phyloP scores from a whole-genome alignment of 2,329 filamentous ascomycete genomes.

The Neonectria punicea region DNA sequence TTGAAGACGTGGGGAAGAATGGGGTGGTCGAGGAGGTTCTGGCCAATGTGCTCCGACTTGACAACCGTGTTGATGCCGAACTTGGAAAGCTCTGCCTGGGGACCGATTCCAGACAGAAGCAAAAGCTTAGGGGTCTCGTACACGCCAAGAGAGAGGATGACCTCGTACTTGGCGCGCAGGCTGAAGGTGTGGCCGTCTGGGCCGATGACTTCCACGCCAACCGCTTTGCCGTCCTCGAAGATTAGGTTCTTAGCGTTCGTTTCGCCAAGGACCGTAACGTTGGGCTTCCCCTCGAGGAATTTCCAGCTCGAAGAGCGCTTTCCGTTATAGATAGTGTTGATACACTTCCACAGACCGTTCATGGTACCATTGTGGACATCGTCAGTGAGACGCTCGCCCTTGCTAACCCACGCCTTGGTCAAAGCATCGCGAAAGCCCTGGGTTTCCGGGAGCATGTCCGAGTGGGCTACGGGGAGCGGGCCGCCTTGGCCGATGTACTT shows the following conservation, averaged over 20 bases:
- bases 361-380: conserved; percentile 67
- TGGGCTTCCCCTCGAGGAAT: conserved; percentile 63
- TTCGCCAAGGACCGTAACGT: conserved; percentile 61
- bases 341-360: conserved; percentile 62
- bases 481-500: conserved; percentile 62
- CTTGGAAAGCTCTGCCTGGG: conserved; percentile 59
- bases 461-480: conserved; percentile 64
- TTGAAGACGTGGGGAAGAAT: conserved; percentile 58
- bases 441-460: conserved; percentile 63
- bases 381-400: conserved; percentile 60
- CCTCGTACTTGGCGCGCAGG: conserved; percentile 60
- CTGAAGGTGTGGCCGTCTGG: conserved; percentile 50
- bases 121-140: conserved; percentile 74
- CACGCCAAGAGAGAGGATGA: conserved; percentile 61
- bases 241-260: conserved; percentile 64
- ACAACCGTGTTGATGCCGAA: conserved; percentile 64
- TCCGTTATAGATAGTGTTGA: conserved; percentile 68
- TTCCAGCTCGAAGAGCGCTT: conserved; percentile 62
- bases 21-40: conserved; percentile 71
- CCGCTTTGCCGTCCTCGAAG: conserved; percentile 57
- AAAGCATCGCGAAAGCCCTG: conserved; percentile 61
- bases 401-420: conserved; percentile 63
- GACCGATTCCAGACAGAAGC: conserved; percentile 72
- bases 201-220: conserved; percentile 60
- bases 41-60: conserved; percentile 70